Evolutionary conservation across 1,284 basidiomycete genomes (phyloP).

Genomic region (Ceratobasidium sp.): DNA sequence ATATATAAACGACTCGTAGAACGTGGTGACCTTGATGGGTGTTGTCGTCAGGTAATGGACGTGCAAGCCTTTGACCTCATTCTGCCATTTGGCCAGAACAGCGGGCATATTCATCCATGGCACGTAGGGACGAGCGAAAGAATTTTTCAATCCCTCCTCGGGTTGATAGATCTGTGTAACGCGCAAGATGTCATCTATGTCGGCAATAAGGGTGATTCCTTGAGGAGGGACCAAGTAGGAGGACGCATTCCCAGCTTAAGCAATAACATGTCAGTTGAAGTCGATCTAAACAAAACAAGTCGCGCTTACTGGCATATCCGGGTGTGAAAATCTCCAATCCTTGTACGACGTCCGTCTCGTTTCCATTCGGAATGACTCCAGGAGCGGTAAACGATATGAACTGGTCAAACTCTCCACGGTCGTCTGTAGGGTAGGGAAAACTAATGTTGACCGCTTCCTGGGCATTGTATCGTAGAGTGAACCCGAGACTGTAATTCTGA

Average conservation of each 20-base stretch:
- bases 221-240: conserved; percentile 45
- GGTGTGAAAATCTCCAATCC: conserved; percentile 36
- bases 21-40: conserved; percentile 43
- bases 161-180: conserved; percentile 46
- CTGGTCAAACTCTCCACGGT: conserved; percentile 45
- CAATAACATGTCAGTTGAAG: neutral
- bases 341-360: conserved; percentile 31
- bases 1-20: conserved; percentile 45
- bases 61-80: conserved; percentile 40
- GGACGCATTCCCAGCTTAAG: conserved; percentile 45
- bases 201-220: conserved; percentile 45
- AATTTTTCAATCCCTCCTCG: conserved; percentile 45
- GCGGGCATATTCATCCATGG: conserved; percentile 47
- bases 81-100: conserved; percentile 42
- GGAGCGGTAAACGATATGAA: conserved; percentile 42
- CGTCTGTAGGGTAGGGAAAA: conserved; percentile 41
- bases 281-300: neutral
- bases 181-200: conserved; percentile 47
- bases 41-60: conserved; percentile 48
- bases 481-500: conserved; percentile 34
- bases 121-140: conserved; percentile 44
- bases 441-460: conserved; percentile 27
- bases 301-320: conserved; percentile 21
- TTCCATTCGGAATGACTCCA: conserved; percentile 14
- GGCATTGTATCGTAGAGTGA: conserved; percentile 35